Evolutionary conservation across 2,329 filamentous ascomycete species (phyloP).

Genomic region (Cladophialophora chaetospira): DNA sequence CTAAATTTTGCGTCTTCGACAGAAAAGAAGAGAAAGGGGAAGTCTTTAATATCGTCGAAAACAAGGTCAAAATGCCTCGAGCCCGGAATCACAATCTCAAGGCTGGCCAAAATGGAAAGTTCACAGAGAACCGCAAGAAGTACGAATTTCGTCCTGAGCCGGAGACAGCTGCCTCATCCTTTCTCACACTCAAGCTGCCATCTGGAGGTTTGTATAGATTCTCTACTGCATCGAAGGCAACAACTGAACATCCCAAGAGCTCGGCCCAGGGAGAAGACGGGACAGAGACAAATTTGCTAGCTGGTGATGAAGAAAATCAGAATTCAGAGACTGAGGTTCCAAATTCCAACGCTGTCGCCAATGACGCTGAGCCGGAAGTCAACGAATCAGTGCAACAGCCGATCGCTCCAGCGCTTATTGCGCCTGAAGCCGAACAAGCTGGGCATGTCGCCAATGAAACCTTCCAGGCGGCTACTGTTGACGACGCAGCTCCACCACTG

Average conservation of each 20-base stretch:
- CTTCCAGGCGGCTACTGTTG: background rate
- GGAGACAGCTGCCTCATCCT: slow-evolving; percentile 2
- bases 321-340: background rate
- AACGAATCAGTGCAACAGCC: background rate
- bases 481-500: background rate
- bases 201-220: slow-evolving; percentile 4
- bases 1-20: background rate
- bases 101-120: background rate
- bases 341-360: background rate
- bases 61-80: slow-evolving; percentile 2
- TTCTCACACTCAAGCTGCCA: background rate
- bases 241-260: background rate
- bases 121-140: slow-evolving; percentile 1
- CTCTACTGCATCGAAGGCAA: slow-evolving; percentile 1
- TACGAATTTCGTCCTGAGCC: background rate
- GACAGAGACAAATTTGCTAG: background rate
- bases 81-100: background rate
- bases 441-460: background rate
- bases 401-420: background rate
- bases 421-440: background rate
- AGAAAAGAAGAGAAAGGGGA: background rate
- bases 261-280: background rate
- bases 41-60: background rate
- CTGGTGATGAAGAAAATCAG: slow-evolving; percentile 2
- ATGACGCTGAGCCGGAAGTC: background rate